Base-by-base conservation (phyloP, 2,329 filamentous ascomycete species). In the Pleoardoris graminearum region DNA sequence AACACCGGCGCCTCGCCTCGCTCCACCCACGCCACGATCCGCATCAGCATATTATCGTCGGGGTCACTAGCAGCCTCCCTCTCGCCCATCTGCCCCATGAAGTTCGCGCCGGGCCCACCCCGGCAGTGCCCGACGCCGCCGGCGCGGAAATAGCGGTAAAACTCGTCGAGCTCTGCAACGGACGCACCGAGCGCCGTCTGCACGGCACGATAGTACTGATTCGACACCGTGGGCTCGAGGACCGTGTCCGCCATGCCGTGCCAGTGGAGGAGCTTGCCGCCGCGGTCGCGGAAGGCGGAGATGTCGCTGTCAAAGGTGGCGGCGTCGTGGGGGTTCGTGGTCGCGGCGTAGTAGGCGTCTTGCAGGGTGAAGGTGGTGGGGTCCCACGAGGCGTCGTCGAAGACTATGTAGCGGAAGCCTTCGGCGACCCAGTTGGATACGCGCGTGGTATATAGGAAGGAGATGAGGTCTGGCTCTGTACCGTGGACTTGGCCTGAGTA, bases 101-200 rank as follows among this genome's bases (percentile, higher is more conserved):
- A 30, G 25, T 19, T 33, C 38, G 41, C 51, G 0, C 79, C 78
- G 0, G 60, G 66, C 3, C 80, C 80, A 8, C 71, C 72, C 23
- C 50, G 56, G 62, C 80, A 82, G 65, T 82, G 80, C 3, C 62
- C 68, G 75, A 81, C 77, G 6, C 80, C 81, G 51, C 58, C 75
- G 65, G 75, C 78, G 22, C 75, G 74, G 69, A 82, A 82, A 64
- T 75, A 75, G 23, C 79, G 72, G 53, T 78, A 74, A 53, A 75
- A 77, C 2, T 64, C 58, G 50, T 77, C 72, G 12, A 77, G 57
- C 39, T 66, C 57, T 0, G 51, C 45, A 1, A 55, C 29, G 1
- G 60, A 47, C 2, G 65, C 51, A 7, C 59, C 47, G 73, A 79
- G 75, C 0, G 70, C 75, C 33, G 59, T 14, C 1, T 70, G 64